Evolutionary conservation across 495 filamentous ascomycete genomes (phyloP).

Genomic region (Aspergillus avenaceus): DNA sequence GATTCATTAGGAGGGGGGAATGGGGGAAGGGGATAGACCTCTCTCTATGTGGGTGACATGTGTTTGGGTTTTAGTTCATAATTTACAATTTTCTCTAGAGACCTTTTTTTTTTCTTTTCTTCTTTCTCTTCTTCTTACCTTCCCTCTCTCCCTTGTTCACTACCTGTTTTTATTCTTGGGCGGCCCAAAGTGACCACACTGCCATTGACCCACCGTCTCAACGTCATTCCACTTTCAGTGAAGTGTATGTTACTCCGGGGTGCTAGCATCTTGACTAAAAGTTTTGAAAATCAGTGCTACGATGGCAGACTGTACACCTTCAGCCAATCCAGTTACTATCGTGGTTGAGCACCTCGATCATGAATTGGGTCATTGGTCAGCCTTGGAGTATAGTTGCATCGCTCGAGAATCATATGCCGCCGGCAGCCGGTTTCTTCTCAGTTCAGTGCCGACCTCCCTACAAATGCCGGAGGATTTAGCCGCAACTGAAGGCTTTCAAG

Average conservation of each 20-base stretch:
- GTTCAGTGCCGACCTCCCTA: constrained; percentile 69
- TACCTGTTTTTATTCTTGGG: too few relatives aligned
- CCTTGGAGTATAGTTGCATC: constrained; percentile 84
- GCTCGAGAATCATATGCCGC: constrained; percentile 68
- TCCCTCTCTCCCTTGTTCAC: too few relatives aligned
- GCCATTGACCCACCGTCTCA: background rate
- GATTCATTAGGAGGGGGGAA: too few relatives aligned
- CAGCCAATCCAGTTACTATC: constrained; percentile 55
- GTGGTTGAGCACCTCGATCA: constrained; percentile 92
- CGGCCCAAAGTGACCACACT: background rate
- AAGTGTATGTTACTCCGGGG: background rate
- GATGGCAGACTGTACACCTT: constrained; percentile 22
- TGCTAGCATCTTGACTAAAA: background rate
- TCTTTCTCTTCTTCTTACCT: background rate
- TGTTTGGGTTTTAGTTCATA: too few relatives aligned
- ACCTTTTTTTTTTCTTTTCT: background rate
- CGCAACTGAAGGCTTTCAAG: constrained; percentile 53
- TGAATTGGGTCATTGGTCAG: constrained; percentile 91
- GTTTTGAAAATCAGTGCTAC: background rate
- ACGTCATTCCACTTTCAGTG: too few relatives aligned
- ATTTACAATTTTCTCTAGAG: too few relatives aligned
- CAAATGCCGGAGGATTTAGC: constrained; percentile 61
- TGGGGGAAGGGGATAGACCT: too few relatives aligned
- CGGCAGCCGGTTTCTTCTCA: constrained; percentile 72
- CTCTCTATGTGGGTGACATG: too few relatives aligned